Evolutionary conservation across 2,329 filamentous ascomycete genomes (phyloP), one percentile per base, ranked within the genome.

Genomic region (Fusarium sp.): DNA sequence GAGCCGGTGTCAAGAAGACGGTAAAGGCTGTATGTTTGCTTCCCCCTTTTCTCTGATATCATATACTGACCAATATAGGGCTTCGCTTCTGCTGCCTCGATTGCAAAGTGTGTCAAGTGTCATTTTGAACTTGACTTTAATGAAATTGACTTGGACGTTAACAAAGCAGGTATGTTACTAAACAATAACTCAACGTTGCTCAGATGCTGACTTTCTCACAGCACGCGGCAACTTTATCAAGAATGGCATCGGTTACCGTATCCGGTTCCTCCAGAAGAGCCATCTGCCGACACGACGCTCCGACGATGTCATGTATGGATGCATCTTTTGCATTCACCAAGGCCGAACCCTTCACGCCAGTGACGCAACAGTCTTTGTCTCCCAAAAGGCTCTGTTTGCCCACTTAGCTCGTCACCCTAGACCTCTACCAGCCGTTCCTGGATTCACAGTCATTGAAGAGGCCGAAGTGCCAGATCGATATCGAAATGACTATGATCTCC

Each of bases 361-460:
- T 73, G 89, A 91, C 57, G 85, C 88, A 4, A 90, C 89, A 1
- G 87, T 90, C 10, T 90, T 90, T 78, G 88, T 89, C 77, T 86
- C 80, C 54, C 86, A 88, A 57, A 85, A 84, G 67, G 84, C 88
- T 56, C 83, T 90, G 5, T 89, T 90, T 67, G 79, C 83, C 20
- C 89, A 91, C 75, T 79, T 90, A 63, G 83, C 87, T 5, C 85
- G 88, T 5, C 89, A 91, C 72, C 84, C 88, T 0, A 86, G 87
- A 0, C 89, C 89, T 0, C 80, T 90, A 0, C 88, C 89, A 2
- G 72, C 82, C 0, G 83, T 90, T 0, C 78, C 84, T 0, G 88
- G 88, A 2, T 68, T 91, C 25, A 85, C 82, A 0, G 85, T 89
- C 1, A 80, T 90, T 10, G 86, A 90, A 30, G 80, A 81, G 14